Base-by-base conservation (phyloP, 1,284 basidiomycete genomes). In the Volvariella volvacea region DNA sequence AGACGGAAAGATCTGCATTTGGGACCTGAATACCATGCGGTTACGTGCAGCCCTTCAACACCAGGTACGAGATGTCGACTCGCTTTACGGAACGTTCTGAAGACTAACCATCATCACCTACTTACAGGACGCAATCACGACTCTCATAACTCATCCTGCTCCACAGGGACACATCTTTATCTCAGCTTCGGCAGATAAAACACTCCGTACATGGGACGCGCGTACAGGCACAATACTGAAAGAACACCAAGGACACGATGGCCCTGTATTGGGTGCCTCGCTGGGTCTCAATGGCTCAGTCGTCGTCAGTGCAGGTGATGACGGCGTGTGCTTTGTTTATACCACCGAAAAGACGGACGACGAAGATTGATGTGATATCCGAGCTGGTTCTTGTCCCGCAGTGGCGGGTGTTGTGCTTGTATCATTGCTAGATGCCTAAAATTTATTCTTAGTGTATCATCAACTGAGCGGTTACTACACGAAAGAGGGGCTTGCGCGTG, bases 1-100 rank as follows among this genome's bases (percentile, higher is more conserved):
- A 7, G 96, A 99, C 60, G 93, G 94, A 0, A 93, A 90, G 62
- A 87, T 85, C 20, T 91, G 88, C 57, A 83, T 97, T 36, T 98
- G 93, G 92, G 95, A 99, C 65, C 72, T 95, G 32, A 76, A 76
- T 39, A 92, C 90, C 10, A 88, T 88, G 71, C 76, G 87, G 48
- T 62, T 92, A 40, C 78, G 93, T 46, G 76, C 83, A 17, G 90
- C 88, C 22, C 67, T 93, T 4, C 72, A 85, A 50, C 92, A 95
- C 58, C 71, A 82, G 62, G 89, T 92, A 50, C 48, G 78, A 71
- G 10, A 28, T 30, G 16, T 50, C 6, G 33, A 15, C 1, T 40
- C 34, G 14, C 7, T 39, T 44, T 39, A 25, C 46, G 36, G 43
- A 21, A 43, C 2, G 33, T 34, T 37, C 44, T 41, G 10, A 33